phyloP scores from a whole-genome alignment of 2,329 filamentous ascomycete genomes.

The Albifimbria verrucaria region DNA sequence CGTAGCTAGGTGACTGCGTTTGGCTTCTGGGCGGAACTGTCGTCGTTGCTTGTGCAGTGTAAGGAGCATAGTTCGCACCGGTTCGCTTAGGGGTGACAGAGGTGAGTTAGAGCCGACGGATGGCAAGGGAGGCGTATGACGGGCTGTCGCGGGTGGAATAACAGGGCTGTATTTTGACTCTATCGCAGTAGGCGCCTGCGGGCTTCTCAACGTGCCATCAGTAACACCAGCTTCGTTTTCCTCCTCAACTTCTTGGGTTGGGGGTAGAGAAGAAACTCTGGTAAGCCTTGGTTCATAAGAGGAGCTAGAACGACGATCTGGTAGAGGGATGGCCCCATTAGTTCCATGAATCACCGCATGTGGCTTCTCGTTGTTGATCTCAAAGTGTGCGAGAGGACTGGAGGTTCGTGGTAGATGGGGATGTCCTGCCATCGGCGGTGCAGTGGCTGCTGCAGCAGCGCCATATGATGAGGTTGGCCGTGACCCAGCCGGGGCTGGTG shows the following conservation, averaged over 20 bases:
- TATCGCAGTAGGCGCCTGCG: constrained; percentile 19
- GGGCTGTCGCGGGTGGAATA: constrained; percentile 25
- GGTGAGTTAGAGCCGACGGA: constrained; percentile 35
- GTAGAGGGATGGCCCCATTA: constrained; percentile 37
- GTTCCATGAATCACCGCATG: constrained; percentile 12
- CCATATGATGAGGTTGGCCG: constrained; percentile 42
- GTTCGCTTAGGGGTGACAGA: constrained; percentile 54
- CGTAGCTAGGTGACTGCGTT: constrained; percentile 58
- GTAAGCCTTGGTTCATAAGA: constrained; percentile 54
- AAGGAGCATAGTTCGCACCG: constrained; percentile 49
- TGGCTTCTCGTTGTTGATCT: constrained; percentile 43
- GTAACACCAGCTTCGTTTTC: constrained; percentile 38
- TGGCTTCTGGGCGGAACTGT: constrained; percentile 56
- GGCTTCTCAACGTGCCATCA: constrained; percentile 21
- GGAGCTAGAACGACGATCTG: constrained; percentile 48
- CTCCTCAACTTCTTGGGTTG: constrained; percentile 61
- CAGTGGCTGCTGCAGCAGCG: constrained; percentile 26
- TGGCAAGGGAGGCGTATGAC: constrained; percentile 50
- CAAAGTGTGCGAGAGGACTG: constrained; percentile 63
- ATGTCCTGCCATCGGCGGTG: constrained; percentile 46
- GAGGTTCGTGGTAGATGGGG: constrained; percentile 63
- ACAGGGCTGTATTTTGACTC: constrained; percentile 37
- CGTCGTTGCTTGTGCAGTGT: constrained; percentile 38
- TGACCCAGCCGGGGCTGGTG: constrained; percentile 39
- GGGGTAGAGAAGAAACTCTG: constrained; percentile 55